Base-by-base conservation (phyloP, 805 yeast species). In the Ogataea chonburiensis region DNA sequence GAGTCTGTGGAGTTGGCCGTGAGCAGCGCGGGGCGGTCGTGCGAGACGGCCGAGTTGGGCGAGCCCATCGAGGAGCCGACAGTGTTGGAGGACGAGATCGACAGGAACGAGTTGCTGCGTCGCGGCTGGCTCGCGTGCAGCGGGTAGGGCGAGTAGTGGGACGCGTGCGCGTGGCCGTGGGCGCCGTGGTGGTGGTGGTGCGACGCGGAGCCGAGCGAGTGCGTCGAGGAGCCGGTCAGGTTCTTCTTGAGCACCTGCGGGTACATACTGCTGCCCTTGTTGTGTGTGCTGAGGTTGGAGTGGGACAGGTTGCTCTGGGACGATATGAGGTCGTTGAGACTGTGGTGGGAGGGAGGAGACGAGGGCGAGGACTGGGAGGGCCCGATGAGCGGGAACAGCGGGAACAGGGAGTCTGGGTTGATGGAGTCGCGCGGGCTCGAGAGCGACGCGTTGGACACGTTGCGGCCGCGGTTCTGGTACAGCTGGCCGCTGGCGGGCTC, bases 311-410 rank as follows among this genome's bases (percentile, higher is more conserved):
- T 30, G 7, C 42, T 38, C n/a, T 40, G 42, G 14, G 49, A 15
- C 9, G 48, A 27, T 13, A 45, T 28, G 16, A 34, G 28, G 25
- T 46, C 47, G 33, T 32, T 43, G 22, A 36, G 24, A 9, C 36
- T 46, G 17, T 30, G 41, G 19, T 41, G 43, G 4, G 45, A 37
- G 1, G 48, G 37, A 3, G 55, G 43, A 7, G 50, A 36, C 11
- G 50, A 31, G 1, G 40, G 33, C 4, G 47, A 39, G 13, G 52
- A 37, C 20, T 46, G 48, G 12, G 46, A 41, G 11, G 63, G 64
- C 3, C 64, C 64, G 40, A 59, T 52, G 17, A 60, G 45, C 1
- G 64, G 61, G 28, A 50, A 57, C 16, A 60, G 38, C 6, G 65
- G 65, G 32, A 60, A 60, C 22, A 55, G 40, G 4, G 58, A 47